Evolutionary conservation across 768 basidiomycete genomes (phyloP), one percentile per base, ranked within the genome.

Genomic region (Hypsizygus marmoreus): DNA sequence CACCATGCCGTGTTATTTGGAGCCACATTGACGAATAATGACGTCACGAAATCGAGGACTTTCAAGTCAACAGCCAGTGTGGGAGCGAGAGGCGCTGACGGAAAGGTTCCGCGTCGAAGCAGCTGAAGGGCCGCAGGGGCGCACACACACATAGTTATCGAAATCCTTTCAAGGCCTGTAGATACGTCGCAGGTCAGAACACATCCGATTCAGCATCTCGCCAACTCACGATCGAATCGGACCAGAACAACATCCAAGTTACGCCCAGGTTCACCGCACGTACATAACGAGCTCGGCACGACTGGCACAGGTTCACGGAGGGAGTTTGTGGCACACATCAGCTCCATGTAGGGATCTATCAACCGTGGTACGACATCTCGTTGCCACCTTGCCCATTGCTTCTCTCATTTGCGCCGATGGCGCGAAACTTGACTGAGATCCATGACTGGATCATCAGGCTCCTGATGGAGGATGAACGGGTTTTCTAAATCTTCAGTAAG

Each of bases 61-160:
- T 48, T 49, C 20, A 70, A 31, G 40, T 68, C 62, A 1, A 71
- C 59, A 10, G 64, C 69, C 3, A 71, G 47, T 10, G 59, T 56
- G 5, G 69, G 68, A 1, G 39, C 45, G 6, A 57, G 9, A 1
- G 68, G 69, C 5, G 63, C 49, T 37, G 60, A 62, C 11, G 67
- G 60, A 37, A 69, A 65, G 14, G 58, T 46, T 1, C 59, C 62
- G 2, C n/a, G 23, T 30, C 35, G 24, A 3, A 69, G 38, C 7
- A 67, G 61, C 35, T 68, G 63, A 13, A 11, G 17, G 10, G 43
- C 24, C 16, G 43, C 43, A 17, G 42, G 48, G 14, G 42, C 10
- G 53, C 55, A 40, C 47, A 45, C 4, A 24, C 44, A 50, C 47
- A 59, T 7, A 34, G 4, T 42, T 49, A 64, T 19, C 11, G 35